Base-by-base conservation (phyloP, 495 filamentous ascomycete species). In the Penicillium paradoxum region DNA sequence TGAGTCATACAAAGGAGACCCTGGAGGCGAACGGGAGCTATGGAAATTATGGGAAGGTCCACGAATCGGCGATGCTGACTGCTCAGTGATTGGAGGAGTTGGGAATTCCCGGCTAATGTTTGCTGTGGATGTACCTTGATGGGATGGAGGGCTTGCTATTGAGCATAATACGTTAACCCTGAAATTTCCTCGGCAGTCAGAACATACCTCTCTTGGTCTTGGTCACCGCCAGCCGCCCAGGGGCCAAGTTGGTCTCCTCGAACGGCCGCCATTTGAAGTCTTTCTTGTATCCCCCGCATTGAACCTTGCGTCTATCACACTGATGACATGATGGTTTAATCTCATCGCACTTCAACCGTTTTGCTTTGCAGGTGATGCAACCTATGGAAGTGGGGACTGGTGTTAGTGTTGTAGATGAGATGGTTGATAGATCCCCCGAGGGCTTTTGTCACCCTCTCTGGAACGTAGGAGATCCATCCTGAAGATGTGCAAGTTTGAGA, bases 201-300 rank as follows among this genome's bases (percentile, higher is more conserved):
- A 34, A 27, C 64, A 29, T 67, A 81, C 81, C 70, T 68, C 79
- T 83, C 60, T 77, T 81, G 27, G 59, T 37, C 60, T 73, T 81
- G 19, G 44, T 43, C 14, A 60, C 49, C 39, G 68, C 59, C 18
- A 66, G 51, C 8, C 54, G 54, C 56, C 81, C 84, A 45, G 74
- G 72, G n/a, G 67, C 67, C 51, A 86, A 69, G 45, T 70, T 82
- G 43, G 78, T 74, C 59, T 90, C 88, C 59, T 88, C 88, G 57
- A 90, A 89, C 2, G 86, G 78, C 30, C 86, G 77, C 87, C 88
- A 91, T 78, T 90, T 91, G 72, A 89, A 89, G 60, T 88, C 85
- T 66, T 88, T 91, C 63, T 84, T 88, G 65, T 90, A 91, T 15
- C 88, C 88, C 29, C 87, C 87, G 63, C 88, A 91, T 14, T 70